A percentile compares a stretch with the other conserved stretches of the same genome.
These are phyloP conservation scores for Russula emetica DNA, from an alignment of 768 basidiomycete genomes.

Conservation along the genomic window DNA sequence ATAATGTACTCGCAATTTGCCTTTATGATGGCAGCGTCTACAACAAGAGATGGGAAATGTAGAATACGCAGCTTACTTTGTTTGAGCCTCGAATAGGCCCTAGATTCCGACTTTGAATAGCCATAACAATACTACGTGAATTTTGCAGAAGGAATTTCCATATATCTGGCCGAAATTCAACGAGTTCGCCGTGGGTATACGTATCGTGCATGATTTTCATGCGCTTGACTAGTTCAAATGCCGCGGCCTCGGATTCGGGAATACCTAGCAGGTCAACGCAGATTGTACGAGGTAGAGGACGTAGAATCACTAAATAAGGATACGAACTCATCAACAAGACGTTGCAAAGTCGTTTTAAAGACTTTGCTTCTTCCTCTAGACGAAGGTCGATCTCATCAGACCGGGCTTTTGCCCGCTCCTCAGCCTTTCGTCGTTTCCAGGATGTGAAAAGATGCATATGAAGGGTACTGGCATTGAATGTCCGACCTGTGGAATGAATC, in stretches of 20 bases:
- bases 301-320: not conserved
- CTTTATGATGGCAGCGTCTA: not conserved
- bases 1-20: slow-evolving; percentile 3
- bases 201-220: not conserved
- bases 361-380: slow-evolving; percentile 68
- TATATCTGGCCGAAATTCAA: too few species aligned
- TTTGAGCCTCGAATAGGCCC: not conserved
- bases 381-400: slow-evolving; percentile 75
- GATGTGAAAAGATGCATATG: not conserved
- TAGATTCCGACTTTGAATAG: too few species aligned
- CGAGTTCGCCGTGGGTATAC: slow-evolving; percentile 49
- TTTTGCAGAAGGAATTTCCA: too few species aligned
- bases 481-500: not conserved
- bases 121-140: too few species aligned
- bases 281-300: not conserved
- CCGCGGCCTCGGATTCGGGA: slow-evolving; percentile 2
- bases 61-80: not conserved
- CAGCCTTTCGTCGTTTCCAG: not conserved
- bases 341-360: slow-evolving; percentile 79
- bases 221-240: not conserved
- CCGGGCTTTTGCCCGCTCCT: slow-evolving; percentile 39
- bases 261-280: slow-evolving; percentile 6
- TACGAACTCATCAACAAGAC: slow-evolving; percentile 77
- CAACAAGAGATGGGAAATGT: not conserved
- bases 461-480: not conserved